Percentiles rank a stretch among this genome's conserved stretches.
These are phyloP conservation scores for Paraleonurus japonicus DNA, from an alignment of 257 asterid species.

Conservation along the genomic window DNA sequence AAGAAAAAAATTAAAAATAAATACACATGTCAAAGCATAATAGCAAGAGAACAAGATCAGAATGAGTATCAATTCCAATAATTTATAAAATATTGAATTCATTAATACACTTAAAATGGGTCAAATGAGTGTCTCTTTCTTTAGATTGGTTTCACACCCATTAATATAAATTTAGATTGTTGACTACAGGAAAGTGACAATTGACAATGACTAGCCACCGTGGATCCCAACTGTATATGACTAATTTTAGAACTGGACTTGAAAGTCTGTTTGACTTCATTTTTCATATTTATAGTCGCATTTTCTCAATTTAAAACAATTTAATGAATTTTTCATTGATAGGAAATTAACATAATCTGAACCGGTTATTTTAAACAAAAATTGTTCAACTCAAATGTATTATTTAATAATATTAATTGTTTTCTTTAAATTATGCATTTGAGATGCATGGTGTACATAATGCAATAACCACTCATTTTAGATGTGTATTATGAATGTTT, in stretches of 20 bases:
- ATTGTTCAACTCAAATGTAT: no score
- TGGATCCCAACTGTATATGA: not conserved
- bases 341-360: no score
- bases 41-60: not conserved
- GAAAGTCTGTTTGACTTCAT: not conserved
- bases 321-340: not conserved
- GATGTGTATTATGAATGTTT: no score
- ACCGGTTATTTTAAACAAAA: no score
- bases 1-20: no score
- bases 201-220: not conserved
- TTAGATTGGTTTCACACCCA: not conserved
- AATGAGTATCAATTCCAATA: not conserved
- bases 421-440: no score
- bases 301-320: not conserved
- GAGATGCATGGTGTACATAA: no score
- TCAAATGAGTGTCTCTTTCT: not conserved
- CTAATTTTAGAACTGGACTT: not conserved
- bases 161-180: not conserved
- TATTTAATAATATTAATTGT: no score
- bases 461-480: no score
- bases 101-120: not conserved
- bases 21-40: not conserved
- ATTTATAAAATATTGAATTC: not conserved
- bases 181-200: not conserved
- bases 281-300: not conserved